These are phyloP conservation scores for Vaccinium myrtillus DNA, from an alignment of 148 eudicot species.

Conservation along the genomic window DNA sequence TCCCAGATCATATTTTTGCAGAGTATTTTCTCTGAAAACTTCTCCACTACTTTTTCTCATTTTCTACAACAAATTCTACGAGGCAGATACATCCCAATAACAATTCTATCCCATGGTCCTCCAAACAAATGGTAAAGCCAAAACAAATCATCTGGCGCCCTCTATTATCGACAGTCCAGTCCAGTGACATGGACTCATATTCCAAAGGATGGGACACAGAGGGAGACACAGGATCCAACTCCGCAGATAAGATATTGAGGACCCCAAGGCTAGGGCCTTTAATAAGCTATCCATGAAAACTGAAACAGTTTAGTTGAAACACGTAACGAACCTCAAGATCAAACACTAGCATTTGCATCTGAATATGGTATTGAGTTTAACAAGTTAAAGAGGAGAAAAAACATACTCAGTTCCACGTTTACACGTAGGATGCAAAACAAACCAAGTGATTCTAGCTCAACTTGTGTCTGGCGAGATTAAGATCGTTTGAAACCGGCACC, in stretches of 20 bases:
- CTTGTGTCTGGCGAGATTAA: not conserved
- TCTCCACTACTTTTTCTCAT: not conserved
- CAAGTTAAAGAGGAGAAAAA: not conserved
- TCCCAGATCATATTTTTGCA: not conserved
- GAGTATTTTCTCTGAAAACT: not conserved
- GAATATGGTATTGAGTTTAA: not conserved
- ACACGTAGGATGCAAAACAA: not conserved
- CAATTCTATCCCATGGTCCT: not conserved
- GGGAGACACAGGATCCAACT: not conserved
- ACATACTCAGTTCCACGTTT: not conserved
- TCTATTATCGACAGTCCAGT: too few species aligned
- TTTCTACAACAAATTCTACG: not conserved
- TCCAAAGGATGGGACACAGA: not conserved
- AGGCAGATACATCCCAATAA: not conserved
- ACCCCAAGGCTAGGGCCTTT: not conserved
- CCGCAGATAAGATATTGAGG: not conserved
- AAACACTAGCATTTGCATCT: not conserved
- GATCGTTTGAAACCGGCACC: not conserved
- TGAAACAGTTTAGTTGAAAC: not conserved
- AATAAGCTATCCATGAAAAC: not conserved
- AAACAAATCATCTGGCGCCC: not conserved
- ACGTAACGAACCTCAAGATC: not conserved
- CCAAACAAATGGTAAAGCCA: not conserved
- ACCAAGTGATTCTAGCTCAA: not conserved
- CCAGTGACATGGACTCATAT: not conserved